Evolutionary conservation across 164 flowering plant genomes (phyloP).

Genomic region (Pachysandra terminalis): DNA sequence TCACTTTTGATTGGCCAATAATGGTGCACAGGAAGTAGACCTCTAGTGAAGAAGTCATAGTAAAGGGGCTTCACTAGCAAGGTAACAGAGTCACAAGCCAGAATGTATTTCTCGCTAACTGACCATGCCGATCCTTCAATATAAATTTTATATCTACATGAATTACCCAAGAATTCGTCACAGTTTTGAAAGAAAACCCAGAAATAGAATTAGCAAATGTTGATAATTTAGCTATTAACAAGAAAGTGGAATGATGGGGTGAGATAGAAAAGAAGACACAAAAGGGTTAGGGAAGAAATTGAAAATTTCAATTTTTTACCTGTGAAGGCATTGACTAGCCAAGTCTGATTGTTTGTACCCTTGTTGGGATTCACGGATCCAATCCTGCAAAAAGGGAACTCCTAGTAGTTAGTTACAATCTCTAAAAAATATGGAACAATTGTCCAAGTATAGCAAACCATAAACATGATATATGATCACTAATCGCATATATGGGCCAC

Average conservation of each 20-base stretch:
- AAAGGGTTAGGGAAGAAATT: too few relatives aligned
- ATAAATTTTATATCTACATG: slow-evolving; percentile 55
- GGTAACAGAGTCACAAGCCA: slow-evolving; percentile 63
- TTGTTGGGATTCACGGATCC: slow-evolving; percentile 41
- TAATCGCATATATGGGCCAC: too few relatives aligned
- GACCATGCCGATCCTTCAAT: slow-evolving; percentile 80
- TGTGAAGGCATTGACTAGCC: slow-evolving; percentile 56
- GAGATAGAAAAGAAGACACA: neutral
- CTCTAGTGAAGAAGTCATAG: slow-evolving; percentile 64
- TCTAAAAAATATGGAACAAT: too few relatives aligned
- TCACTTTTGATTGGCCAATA: slow-evolving; percentile 63
- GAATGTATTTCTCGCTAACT: slow-evolving; percentile 70
- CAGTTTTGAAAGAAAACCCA: neutral
- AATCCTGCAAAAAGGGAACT: slow-evolving; percentile 39
- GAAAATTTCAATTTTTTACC: slow-evolving; percentile 21
- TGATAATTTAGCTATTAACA: too few relatives aligned
- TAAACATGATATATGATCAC: too few relatives aligned
- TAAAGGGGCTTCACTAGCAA: slow-evolving; percentile 48
- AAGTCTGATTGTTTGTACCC: slow-evolving; percentile 61
- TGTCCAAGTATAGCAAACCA: too few relatives aligned
- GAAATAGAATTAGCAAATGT: too few relatives aligned
- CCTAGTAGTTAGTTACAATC: neutral
- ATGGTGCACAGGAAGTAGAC: slow-evolving; percentile 51
- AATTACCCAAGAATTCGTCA: too few relatives aligned
- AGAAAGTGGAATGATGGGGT: neutral